Base-by-base conservation (phyloP, 768 basidiomycete genomes). In the Tylopilus sp. region DNA sequence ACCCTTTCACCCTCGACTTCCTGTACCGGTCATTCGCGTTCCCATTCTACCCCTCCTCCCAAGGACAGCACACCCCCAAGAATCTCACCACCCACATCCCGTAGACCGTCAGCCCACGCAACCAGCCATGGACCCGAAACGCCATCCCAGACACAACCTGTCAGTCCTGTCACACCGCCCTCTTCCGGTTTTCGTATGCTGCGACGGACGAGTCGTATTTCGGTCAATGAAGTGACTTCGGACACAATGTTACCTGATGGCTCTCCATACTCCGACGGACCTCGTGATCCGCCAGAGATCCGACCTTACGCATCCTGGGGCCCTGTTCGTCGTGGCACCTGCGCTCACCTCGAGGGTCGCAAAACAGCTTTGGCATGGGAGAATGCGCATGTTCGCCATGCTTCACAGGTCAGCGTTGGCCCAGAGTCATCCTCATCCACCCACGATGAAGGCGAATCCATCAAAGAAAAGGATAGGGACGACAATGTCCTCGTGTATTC, bases 1-100 rank as follows among this genome's bases (percentile, higher is more conserved):
- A 71, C 68, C 3, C 58, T 71, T 16, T 53, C 67, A 10, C 59
- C 61, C 6, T 57, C 67, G n/a, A 60, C 52, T 25, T 66, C 66
- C 13, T 59, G 56, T 37, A 68, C 64, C 3, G 65, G 58, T 14
- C 57, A 49, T 12, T 65, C 61, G 17, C 59, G 52, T 48, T 59
- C 66, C 14, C 56, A 58, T 30, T 58, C 62, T 22, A 31, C 30
- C 17, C 53, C 52, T 41, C 49, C 62, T 40, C 16, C 47, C 49
- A 59, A 43, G 48, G 57, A 51, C 28, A 37, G 25, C 4, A 34
- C 52, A 38, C 53, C 54, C 36, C 52, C 49, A 13, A 58, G 51
- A 42, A 58, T 59, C 33, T 62, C 56, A 36, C 54, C 60, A 17
- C 54, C 58, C 5, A 57, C 54, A 36, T 61, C 62, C 48, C 66